Base-by-base conservation (phyloP, 495 filamentous ascomycete species). In the Aspergillus mulundensis region DNA sequence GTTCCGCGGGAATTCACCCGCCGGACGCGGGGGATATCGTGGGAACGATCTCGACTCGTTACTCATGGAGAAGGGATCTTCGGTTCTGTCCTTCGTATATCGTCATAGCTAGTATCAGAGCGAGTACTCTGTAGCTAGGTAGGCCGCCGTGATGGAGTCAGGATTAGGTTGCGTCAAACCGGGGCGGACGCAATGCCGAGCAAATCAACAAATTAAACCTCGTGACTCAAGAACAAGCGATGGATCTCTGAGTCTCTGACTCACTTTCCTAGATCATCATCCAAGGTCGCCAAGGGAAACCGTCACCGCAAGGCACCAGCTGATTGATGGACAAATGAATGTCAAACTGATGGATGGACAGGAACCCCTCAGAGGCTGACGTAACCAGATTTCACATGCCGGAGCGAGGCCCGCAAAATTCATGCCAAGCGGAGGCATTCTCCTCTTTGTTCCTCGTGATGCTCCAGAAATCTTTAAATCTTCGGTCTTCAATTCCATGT, bases 311-410 rank as follows among this genome's bases (percentile, higher is more conserved):
- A 28, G 25, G 25, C 25, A 2, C 32, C 32, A 7, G 7, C 32
- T 36, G 8, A 36, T 36, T 36, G 32, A 36, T 36, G 32, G 32
- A 36, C 32, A 36, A 36, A n/a, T n/a, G n/a, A n/a, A n/a, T n/a
- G n/a, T 36, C 8, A 36, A 36, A 36, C 32, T n/a, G n/a, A n/a
- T n/a, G n/a, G 2, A 10, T 36, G 12, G 32, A 7, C 32, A 36
- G 32, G 7, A 15, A 36, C 32, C 32, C 32, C 32, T 36, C 7
- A 21, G 21, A 5, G 41, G 42, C 23, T 60, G 53, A 60, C 53
- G 28, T 60, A 60, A 60, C 21, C 53, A 34, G n/a, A 53, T 56
- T n/a, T 60, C 58, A 60, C 58, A 60, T 60, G 58, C 52, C 36
- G n/a, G n/a, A n/a, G 30, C 38, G 12, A 34, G 32, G 18, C 11